Evolutionary conservation across 331 rosid species (phyloP).

Genomic region (Quercus lobata): DNA sequence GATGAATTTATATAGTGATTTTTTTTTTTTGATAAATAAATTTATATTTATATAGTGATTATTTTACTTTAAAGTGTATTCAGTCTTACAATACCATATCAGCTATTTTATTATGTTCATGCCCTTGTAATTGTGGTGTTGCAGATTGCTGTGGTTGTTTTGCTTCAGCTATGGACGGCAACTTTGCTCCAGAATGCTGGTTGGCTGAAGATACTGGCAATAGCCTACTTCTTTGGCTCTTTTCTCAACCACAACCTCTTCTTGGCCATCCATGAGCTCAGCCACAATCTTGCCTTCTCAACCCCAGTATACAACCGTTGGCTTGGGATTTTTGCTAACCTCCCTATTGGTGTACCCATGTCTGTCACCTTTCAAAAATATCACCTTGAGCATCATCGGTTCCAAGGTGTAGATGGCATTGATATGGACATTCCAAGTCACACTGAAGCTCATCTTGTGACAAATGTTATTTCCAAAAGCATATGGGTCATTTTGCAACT

Average conservation of each 20-base stretch:
- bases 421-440: slow-evolving; percentile 88
- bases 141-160: slow-evolving; percentile 69
- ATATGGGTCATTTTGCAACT: slow-evolving; percentile 80
- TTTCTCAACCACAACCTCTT: slow-evolving; percentile 94
- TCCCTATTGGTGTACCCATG: slow-evolving; percentile 91
- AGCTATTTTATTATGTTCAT: not conserved
- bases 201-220: slow-evolving; percentile 69
- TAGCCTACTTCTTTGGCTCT: slow-evolving; percentile 89
- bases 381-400: slow-evolving; percentile 88
- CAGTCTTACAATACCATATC: not conserved
- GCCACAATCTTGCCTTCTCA: slow-evolving; percentile 94
- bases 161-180: slow-evolving; percentile 84
- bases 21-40: no score
- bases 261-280: slow-evolving; percentile 91
- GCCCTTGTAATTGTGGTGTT: slow-evolving; percentile 19
- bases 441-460: slow-evolving; percentile 61
- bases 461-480: slow-evolving; percentile 44
- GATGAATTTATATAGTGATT: not conserved
- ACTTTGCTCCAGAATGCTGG: slow-evolving; percentile 50
- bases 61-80: not conserved
- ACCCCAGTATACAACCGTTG: slow-evolving; percentile 68
- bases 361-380: slow-evolving; percentile 89
- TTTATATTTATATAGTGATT: no score
- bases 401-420: slow-evolving; percentile 89
- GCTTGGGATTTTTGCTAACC: slow-evolving; percentile 90